Base-by-base conservation (phyloP, 345 rosid genomes). In the Dimocarpus longan region DNA sequence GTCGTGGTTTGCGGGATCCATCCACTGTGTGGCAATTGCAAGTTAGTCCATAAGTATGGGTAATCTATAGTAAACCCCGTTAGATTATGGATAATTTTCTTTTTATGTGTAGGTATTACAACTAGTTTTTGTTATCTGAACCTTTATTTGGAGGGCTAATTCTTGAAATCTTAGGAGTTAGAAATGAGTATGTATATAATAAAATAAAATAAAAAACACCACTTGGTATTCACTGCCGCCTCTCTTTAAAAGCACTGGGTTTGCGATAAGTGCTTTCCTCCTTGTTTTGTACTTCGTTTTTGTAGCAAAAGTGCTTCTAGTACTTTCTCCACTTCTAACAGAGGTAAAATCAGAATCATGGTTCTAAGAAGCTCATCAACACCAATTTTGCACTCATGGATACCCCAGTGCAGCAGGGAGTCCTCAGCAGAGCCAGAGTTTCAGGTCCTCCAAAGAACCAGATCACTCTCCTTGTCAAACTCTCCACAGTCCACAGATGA, bases 321-420 rank as follows among this genome's bases (percentile, higher is more conserved):
- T n/a, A 19, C 37, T 3, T 2, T 32, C 37, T 32, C 37, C 37
- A 32, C 37, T 32, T 32, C 37, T 32, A 2, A 32, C 37, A 3
- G 37, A 32, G 37, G 37, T 32, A 32, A 3, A 32, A 32, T 32
- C 4, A 32, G 37, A 32, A 71, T 62, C 73, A 87, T 91, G 97
- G 83, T 85, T 73, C 62, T 89, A 16, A 85, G 90, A 83, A 91
- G 85, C 83, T 84, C 85, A 8, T 89, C 91, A 13, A 79, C 89
- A 22, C 89, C 93, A 42, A 89, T 90, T 66, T 52, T 83, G 8
- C 78, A 83, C 70, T 90, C 94, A 32, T 86, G 93, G 93, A 85
- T 83, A 6, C 90, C 83, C 26, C 84, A 82, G 42, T 54, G 24
- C 76, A 79, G 80, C 63, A 82, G 46, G 44, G 91, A 84, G 50